Evolutionary conservation across 106 monocot species (phyloP).

Genomic region (Acanthochlamys bracteata): DNA sequence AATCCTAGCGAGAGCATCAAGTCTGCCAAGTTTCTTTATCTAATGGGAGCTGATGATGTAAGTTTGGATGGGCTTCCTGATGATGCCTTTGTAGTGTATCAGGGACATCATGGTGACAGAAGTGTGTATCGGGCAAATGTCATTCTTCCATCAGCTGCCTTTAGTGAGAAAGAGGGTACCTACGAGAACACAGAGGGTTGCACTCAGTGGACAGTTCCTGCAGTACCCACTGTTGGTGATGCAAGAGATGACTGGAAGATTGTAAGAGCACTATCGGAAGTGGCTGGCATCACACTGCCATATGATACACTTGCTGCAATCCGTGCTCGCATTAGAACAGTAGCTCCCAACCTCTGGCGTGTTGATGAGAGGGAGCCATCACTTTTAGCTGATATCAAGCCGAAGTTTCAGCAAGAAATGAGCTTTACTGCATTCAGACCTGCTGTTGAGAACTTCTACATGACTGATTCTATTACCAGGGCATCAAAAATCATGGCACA

Average conservation of each 20-base stretch:
- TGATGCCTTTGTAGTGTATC: constrained; percentile 94
- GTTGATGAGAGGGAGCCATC: constrained; percentile 75
- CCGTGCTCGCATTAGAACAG: constrained; percentile 48
- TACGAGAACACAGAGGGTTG: constrained; percentile 95
- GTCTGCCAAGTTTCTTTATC: constrained; percentile 73
- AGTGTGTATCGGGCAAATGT: constrained; percentile 91
- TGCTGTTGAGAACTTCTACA: constrained; percentile 84
- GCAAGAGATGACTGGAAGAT: constrained; percentile 99
- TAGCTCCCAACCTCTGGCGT: constrained; percentile 74
- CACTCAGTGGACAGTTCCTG: constrained; percentile 85
- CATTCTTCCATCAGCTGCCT: constrained; percentile 78
- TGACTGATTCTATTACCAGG: constrained; percentile 92
- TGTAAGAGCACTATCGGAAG: constrained; percentile 81
- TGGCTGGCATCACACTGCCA: constrained; percentile 63
- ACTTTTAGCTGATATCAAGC: constrained; percentile 46
- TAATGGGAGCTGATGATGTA: constrained; percentile 91
- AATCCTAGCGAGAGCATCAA: constrained; percentile 34
- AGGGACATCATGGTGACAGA: constrained; percentile 96
- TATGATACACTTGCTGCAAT: constrained; percentile 68
- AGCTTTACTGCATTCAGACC: constrained; percentile 39
- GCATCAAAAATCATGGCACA: constrained; percentile 99
- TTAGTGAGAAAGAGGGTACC: constrained; percentile 98
- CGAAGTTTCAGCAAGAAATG: constrained; percentile 31
- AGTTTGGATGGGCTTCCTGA: constrained; percentile 51
- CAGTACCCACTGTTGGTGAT: constrained; percentile 96